phyloP scores from a whole-genome alignment of 1,284 basidiomycete genomes.

The Volvariella volvacea region DNA sequence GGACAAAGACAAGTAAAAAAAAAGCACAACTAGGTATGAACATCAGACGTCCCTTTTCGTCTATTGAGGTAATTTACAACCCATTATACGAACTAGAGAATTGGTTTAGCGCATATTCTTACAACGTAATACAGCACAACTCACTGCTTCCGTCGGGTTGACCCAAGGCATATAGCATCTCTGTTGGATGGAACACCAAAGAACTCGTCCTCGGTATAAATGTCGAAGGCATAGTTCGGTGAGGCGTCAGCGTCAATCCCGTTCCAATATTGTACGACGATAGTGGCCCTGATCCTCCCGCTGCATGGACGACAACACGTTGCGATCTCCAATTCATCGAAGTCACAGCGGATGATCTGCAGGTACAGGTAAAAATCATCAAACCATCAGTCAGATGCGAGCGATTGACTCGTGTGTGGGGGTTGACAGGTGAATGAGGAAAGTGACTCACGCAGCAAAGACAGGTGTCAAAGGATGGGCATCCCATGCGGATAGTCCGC shows the following conservation, averaged over 20 bases:
- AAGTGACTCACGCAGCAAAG: conserved; percentile 72
- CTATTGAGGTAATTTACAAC: conserved; percentile 12
- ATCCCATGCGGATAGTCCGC: conserved; percentile 81
- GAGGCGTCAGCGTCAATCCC: conserved; percentile 44
- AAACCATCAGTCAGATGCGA: too few relatives aligned
- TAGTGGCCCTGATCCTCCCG: conserved; percentile 33
- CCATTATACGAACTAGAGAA: conserved; percentile 16
- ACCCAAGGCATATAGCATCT: conserved; percentile 75
- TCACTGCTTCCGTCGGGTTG: conserved; percentile 66
- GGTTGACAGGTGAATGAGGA: conserved; percentile 2
- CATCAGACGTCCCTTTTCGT: conserved; percentile 1
- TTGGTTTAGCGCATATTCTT: conserved; percentile 14
- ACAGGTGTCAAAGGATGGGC: conserved; percentile 84
- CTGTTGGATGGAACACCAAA: conserved; percentile 70
- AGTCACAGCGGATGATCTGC: conserved; percentile 58
- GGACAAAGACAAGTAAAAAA: not conserved
- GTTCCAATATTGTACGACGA: conserved; percentile 48
- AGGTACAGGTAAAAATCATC: conserved; percentile 7
- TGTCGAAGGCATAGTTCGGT: conserved; percentile 45
- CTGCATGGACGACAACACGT: conserved; percentile 50
- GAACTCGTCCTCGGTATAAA: conserved; percentile 60
- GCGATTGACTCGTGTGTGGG: too few relatives aligned
- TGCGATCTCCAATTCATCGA: conserved; percentile 58
- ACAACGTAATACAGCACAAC: conserved; percentile 26
- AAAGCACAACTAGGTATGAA: not conserved